A percentile compares a stretch with the other conserved stretches of the same genome.
These are phyloP conservation scores for Candida mesenterica DNA, from an alignment of 1,139 yeast species.

Conservation along the genomic window DNA sequence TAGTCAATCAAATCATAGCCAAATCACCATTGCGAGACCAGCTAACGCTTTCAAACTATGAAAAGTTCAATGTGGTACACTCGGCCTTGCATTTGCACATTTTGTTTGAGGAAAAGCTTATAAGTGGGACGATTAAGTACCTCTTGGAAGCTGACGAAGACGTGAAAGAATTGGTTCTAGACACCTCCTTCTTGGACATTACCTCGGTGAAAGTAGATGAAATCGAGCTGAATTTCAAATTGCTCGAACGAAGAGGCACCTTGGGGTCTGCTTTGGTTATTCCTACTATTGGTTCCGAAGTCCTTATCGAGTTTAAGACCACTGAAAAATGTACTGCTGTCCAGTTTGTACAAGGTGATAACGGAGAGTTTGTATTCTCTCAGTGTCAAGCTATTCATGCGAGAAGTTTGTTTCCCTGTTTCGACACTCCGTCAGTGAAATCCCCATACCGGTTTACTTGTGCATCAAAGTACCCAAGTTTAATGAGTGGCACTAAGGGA, in stretches of 20 bases:
- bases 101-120: slow-evolving; percentile 26
- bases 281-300: slow-evolving; percentile 2
- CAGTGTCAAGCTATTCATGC: slow-evolving; percentile 48
- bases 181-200: slow-evolving; percentile 32
- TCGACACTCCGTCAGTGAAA: slow-evolving; percentile 43
- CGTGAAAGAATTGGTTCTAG: slow-evolving; percentile 23
- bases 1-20: slow-evolving; percentile 4
- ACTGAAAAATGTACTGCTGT: slow-evolving; percentile 40
- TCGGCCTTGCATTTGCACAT: slow-evolving; percentile 30
- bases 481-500: slow-evolving; percentile 45
- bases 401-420: slow-evolving; percentile 42
- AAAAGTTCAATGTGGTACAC: slow-evolving; percentile 13
- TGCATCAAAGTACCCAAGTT: slow-evolving; percentile 29
- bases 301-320: slow-evolving; percentile 28
- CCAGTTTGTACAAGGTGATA: slow-evolving; percentile 40
- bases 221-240: slow-evolving; percentile 14
- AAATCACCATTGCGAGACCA: slow-evolving; percentile 14
- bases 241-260: slow-evolving; percentile 23
- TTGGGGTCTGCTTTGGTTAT: slow-evolving; percentile 33
- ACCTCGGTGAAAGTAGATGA: slow-evolving; percentile 24
- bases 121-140: slow-evolving; percentile 31
- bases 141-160: slow-evolving; percentile 14
- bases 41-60: slow-evolving; percentile 19
- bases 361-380: slow-evolving; percentile 40
- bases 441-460: slow-evolving; percentile 31